A percentile compares a stretch with the other conserved stretches of the same genome.
Evolutionary conservation across 169 alveolate species (phyloP).

Genomic region (Plasmodium malariae): DNA sequence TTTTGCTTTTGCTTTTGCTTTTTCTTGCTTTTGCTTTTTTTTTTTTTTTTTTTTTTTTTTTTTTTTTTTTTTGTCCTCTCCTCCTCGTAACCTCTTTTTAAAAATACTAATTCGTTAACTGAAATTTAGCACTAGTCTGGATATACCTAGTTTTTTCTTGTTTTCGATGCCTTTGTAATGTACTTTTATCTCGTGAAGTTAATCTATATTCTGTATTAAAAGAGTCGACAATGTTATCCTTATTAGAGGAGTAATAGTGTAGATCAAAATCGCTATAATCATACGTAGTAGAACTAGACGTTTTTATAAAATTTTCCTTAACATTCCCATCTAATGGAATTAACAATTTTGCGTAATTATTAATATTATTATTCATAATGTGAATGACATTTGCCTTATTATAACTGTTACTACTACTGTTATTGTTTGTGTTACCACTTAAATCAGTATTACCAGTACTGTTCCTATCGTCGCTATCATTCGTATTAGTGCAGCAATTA

Average conservation of each 20-base stretch:
- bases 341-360: neutral
- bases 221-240: constrained; percentile 36
- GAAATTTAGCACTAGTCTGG: neutral
- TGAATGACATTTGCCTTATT: neutral
- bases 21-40: neutral
- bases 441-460: neutral
- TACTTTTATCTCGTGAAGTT: constrained; percentile 2
- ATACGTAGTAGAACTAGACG: constrained; percentile 45
- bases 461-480: neutral
- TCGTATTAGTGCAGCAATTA: neutral
- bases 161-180: neutral
- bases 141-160: constrained; percentile 11
- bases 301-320: constrained; percentile 20
- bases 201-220: constrained; percentile 51
- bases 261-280: constrained; percentile 51
- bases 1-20: neutral
- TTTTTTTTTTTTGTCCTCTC: neutral
- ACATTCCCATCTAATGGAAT: constrained; percentile 13
- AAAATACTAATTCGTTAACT: constrained; percentile 1
- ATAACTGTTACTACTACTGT: neutral
- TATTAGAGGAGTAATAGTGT: constrained; percentile 50
- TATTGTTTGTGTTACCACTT: neutral
- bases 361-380: neutral
- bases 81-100: neutral
- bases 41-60: no score